These are phyloP conservation scores for Aspergillus sergii DNA, from an alignment of 2,329 filamentous ascomycete genomes.

Conservation along the genomic window DNA sequence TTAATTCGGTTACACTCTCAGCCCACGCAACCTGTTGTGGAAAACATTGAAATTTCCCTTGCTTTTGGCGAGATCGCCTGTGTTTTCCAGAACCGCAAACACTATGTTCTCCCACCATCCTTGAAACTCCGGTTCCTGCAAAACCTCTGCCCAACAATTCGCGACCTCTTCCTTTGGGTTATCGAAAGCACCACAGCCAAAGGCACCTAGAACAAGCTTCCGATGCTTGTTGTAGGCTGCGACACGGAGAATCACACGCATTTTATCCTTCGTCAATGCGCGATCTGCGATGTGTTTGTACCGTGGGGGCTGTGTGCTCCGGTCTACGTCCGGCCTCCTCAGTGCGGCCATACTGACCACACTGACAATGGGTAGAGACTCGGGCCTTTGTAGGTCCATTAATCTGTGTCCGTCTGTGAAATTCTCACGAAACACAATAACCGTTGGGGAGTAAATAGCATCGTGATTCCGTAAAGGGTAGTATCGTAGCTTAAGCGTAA, in stretches of 20 bases:
- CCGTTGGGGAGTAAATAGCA: slow-evolving; percentile 62
- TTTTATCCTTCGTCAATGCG: slow-evolving; percentile 63
- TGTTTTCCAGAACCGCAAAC: slow-evolving; percentile 61
- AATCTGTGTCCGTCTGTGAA: slow-evolving; percentile 52
- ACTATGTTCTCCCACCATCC: slow-evolving; percentile 67
- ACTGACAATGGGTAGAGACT: slow-evolving; percentile 55
- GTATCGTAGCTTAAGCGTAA: slow-evolving; percentile 44
- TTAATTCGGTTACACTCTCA: slow-evolving; percentile 25
- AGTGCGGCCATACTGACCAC: slow-evolving; percentile 64
- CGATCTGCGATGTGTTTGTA: slow-evolving; percentile 51
- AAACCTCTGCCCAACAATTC: slow-evolving; percentile 62
- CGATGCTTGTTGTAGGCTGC: slow-evolving; percentile 60
- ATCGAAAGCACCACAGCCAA: slow-evolving; percentile 69
- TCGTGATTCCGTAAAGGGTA: slow-evolving; percentile 58
- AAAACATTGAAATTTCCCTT: slow-evolving; percentile 38
- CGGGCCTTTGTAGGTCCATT: slow-evolving; percentile 40
- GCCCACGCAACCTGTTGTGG: slow-evolving; percentile 30
- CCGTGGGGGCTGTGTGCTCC: slow-evolving; percentile 14
- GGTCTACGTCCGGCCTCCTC: slow-evolving; percentile 41
- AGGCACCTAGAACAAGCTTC: slow-evolving; percentile 65
- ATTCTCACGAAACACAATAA: slow-evolving; percentile 60
- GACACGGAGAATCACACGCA: slow-evolving; percentile 62
- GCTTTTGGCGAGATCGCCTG: slow-evolving; percentile 16
- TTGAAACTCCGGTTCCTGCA: slow-evolving; percentile 62
- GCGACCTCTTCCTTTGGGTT: slow-evolving; percentile 68